These are phyloP conservation scores for Cladosporium sp. DNA, from an alignment of 2,329 filamentous ascomycete species.

Conservation along the genomic window DNA sequence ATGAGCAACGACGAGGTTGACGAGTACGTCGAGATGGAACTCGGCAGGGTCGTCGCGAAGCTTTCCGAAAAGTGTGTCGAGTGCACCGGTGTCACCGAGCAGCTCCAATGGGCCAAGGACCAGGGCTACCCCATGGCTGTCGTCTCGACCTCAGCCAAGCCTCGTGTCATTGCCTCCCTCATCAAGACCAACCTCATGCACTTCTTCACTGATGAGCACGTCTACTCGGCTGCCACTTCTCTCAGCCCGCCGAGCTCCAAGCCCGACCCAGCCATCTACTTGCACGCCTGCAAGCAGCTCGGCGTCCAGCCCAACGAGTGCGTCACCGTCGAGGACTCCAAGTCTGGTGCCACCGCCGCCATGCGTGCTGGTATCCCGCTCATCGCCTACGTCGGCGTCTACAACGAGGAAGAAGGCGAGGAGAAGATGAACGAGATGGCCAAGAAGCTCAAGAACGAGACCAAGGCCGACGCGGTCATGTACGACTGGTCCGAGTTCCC, in stretches of 20 bases:
- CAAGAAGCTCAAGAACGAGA: constrained; percentile 50
- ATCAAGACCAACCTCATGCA: constrained; percentile 76
- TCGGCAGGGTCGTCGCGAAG: constrained; percentile 81
- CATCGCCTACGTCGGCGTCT: constrained; percentile 83
- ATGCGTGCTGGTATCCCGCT: constrained; percentile 76
- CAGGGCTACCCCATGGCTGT: constrained; percentile 69
- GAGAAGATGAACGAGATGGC: constrained; percentile 54
- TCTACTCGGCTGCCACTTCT: constrained; percentile 81
- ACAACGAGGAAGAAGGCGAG: constrained; percentile 66
- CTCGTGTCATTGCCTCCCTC: constrained; percentile 74
- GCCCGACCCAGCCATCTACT: constrained; percentile 86
- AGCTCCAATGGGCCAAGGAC: constrained; percentile 60
- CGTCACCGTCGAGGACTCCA: constrained; percentile 85
- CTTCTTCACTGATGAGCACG: constrained; percentile 72
- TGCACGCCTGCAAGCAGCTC: constrained; percentile 72
- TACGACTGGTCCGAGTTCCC: constrained; percentile 55
- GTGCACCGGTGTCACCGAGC: constrained; percentile 58
- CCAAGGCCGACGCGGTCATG: constrained; percentile 51
- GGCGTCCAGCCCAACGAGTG: constrained; percentile 70
- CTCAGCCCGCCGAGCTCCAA: constrained; percentile 81
- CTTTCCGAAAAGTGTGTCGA: constrained; percentile 49
- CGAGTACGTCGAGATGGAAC: constrained; percentile 71
- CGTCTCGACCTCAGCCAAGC: constrained; percentile 76
- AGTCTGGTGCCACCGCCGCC: constrained; percentile 76
- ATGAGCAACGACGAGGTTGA: constrained; percentile 70